Conservation (phyloP, 2,329 filamentous ascomycete species). For the Helminthosporium solani region DNA sequence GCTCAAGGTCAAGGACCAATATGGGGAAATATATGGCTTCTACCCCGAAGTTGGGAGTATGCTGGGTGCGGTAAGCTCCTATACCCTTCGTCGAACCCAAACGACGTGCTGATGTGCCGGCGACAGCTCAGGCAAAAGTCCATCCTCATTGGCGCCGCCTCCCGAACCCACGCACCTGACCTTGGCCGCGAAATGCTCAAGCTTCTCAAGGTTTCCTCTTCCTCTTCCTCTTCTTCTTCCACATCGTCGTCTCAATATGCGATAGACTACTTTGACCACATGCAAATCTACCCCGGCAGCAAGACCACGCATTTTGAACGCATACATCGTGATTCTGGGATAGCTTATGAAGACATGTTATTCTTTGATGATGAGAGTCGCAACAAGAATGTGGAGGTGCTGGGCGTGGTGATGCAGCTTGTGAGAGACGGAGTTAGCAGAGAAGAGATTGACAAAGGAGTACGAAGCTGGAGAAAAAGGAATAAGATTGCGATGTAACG, state of each 20-base stretch:
- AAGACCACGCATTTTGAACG: constrained; percentile 85
- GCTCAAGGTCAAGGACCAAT: constrained; percentile 53
- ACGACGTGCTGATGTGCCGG: constrained; percentile 46
- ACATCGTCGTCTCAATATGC: constrained; percentile 48
- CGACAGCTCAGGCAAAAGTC: constrained; percentile 46
- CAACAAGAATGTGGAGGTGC: constrained; percentile 75
- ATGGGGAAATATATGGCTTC: constrained; percentile 50
- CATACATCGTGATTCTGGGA: constrained; percentile 67
- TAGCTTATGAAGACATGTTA: constrained; percentile 80
- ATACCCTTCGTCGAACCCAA: neutral
- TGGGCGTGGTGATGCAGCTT: constrained; percentile 83
- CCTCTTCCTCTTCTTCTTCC: too few species aligned
- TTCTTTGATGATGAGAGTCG: constrained; percentile 94
- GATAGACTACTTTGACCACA: constrained; percentile 57
- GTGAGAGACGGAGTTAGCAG: constrained; percentile 77
- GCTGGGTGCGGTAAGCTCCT: constrained; percentile 35
- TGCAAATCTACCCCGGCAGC: constrained; percentile 68
- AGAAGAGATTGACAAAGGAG: constrained; percentile 74
- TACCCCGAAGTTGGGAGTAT: constrained; percentile 49
- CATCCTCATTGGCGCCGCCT: constrained; percentile 70
- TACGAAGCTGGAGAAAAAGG: constrained; percentile 77
- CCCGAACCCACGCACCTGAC: constrained; percentile 75
- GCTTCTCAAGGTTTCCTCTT: constrained; percentile 62
- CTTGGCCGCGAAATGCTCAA: constrained; percentile 79
- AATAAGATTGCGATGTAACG: too few species aligned